Conservation (phyloP, 1,139 yeast species). For the Geotrichum klebahnii region DNA sequence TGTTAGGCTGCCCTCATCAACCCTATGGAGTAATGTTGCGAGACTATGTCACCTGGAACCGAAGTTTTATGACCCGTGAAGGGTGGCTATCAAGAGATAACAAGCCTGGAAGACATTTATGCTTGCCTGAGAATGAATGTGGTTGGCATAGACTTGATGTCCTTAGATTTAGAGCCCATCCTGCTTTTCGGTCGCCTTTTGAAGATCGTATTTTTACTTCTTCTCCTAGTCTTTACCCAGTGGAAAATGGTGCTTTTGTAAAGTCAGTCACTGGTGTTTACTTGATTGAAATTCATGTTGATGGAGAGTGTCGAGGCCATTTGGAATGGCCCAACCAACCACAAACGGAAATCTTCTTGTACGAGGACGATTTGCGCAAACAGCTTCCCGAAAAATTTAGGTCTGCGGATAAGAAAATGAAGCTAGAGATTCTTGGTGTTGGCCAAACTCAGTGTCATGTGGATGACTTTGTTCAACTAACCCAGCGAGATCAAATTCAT, state of each 20-base stretch:
- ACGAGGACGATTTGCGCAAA: slow-evolving; percentile 46
- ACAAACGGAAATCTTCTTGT: slow-evolving; percentile 49
- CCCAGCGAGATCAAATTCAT: slow-evolving; percentile 21
- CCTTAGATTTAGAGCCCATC: slow-evolving; percentile 74
- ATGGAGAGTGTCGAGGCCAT: slow-evolving; percentile 61
- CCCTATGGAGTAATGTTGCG: slow-evolving; percentile 85
- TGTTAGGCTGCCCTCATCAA: slow-evolving; percentile 88
- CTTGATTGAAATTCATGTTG: slow-evolving; percentile 60
- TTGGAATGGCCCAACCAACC: slow-evolving; percentile 63
- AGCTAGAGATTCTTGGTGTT: slow-evolving; percentile 45
- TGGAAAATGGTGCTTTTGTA: slow-evolving; percentile 50
- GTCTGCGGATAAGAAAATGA: slow-evolving; percentile 38
- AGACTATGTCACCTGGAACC: slow-evolving; percentile 74
- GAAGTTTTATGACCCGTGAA: slow-evolving; percentile 78
- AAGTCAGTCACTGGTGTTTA: slow-evolving; percentile 64
- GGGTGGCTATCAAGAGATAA: slow-evolving; percentile 52
- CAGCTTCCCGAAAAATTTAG: slow-evolving; percentile 45
- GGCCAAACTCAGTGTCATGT: slow-evolving; percentile 36
- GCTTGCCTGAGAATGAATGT: slow-evolving; percentile 64
- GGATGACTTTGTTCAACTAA: slow-evolving; percentile 31
- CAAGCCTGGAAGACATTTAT: slow-evolving; percentile 43
- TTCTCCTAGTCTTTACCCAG: slow-evolving; percentile 46
- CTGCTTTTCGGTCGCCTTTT: slow-evolving; percentile 65
- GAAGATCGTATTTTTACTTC: slow-evolving; percentile 46
- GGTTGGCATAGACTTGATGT: slow-evolving; percentile 84